Evolutionary conservation across 1,139 yeast genomes (phyloP), one percentile per base, ranked within the genome.

Genomic region (Saccharomyces hybrid): DNA sequence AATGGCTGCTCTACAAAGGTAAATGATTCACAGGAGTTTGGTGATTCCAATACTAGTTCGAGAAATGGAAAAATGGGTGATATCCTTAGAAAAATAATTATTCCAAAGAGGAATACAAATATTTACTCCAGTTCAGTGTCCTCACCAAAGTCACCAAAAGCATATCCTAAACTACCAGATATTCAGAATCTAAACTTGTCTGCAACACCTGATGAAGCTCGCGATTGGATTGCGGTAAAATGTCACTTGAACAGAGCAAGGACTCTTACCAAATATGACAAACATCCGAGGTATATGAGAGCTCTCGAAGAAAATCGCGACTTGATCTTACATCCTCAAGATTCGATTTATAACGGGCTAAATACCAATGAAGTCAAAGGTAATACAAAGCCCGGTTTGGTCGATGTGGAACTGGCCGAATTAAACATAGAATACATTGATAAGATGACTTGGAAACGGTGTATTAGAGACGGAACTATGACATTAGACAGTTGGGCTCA

Each of bases 161-260:
- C 60, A 3, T 60, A 57, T 34, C 71, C 72, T 14, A 63, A 58
- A 49, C 57, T 68, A 31, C 71, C 70, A n/a, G 66, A 67, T 46
- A 52, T 68, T 3, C 56, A 59, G 47, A 58, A 61, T 47, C 49
- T 69, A 46, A 60, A 62, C 34, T 56, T 66, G 6, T 54, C 61
- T 5, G 47, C 54, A 1, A 52, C 61, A 9, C 60, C 61, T 29
- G 55, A 59, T 28, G 71, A 68, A 11, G 69, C 69, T 8, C 63
- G 62, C 16, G 69, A 64, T 52, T 81, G 83, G 83, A 74, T 80
- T 44, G 79, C 78, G 46, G 74, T 75, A 13, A 78, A 79, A 53
- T 73, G 79, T 6, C 91, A 86, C 55, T 73, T 91, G 52, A 83
- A 86, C 66, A 78, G 98, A 62, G 83, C 91, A 63, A 86, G 85